Conservation (phyloP, 1,139 yeast genomes). For the Pichia sp. region DNA sequence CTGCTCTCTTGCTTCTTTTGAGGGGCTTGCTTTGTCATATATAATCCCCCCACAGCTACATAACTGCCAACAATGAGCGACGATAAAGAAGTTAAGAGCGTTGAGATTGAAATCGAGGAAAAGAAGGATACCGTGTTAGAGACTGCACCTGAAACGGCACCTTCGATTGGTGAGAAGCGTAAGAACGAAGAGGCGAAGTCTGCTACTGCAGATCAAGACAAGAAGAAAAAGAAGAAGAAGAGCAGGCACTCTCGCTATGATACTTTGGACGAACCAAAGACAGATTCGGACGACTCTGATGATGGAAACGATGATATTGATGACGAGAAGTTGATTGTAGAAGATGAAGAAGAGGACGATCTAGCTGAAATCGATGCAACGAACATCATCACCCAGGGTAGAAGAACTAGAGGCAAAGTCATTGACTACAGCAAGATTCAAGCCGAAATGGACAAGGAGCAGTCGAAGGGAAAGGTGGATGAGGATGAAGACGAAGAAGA, state of each 20-base stretch:
- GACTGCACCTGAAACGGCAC: not conserved
- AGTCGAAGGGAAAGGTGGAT: constrained; percentile 34
- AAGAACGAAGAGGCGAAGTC: constrained; percentile 13
- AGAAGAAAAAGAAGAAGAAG: constrained; percentile 33
- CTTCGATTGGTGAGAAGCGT: constrained; percentile 13
- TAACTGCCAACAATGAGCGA: constrained; percentile 1
- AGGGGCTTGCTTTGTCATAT: no score
- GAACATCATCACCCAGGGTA: constrained; percentile 75
- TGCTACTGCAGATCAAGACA: constrained; percentile 16
- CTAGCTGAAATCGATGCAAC: constrained; percentile 76
- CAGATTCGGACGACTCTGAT: constrained; percentile 31
- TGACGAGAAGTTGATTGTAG: constrained; percentile 46
- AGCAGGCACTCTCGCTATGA: constrained; percentile 40
- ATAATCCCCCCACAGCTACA: not conserved
- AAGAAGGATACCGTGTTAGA: no score
- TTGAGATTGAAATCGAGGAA: no score
- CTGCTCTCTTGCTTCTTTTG: no score
- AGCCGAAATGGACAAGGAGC: constrained; percentile 53
- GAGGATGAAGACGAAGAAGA: constrained; percentile 39
- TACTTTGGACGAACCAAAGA: constrained; percentile 33
- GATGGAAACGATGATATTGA: constrained; percentile 48
- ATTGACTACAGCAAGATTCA: constrained; percentile 87
- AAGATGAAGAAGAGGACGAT: constrained; percentile 74
- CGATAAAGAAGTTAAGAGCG: constrained; percentile 3
- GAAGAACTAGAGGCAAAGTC: constrained; percentile 87